phyloP scores from a whole-genome alignment of 768 basidiomycete species.

The Leccinum boreale region DNA sequence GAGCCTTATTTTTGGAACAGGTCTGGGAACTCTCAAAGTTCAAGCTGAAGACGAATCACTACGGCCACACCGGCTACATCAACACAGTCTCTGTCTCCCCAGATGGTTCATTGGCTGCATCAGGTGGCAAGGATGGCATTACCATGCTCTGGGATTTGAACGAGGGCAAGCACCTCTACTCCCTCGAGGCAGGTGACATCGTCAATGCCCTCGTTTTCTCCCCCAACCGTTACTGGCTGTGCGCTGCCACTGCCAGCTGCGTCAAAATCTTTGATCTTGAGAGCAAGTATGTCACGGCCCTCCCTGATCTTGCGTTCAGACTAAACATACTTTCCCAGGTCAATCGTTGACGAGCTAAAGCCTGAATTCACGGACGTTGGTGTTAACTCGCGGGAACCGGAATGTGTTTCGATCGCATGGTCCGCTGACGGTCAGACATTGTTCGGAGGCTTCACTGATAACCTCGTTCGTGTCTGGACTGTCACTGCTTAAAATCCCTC shows the following conservation, averaged over 20 bases:
- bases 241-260: slow-evolving; percentile 94
- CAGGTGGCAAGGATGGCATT: slow-evolving; percentile 99
- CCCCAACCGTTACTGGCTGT: slow-evolving; percentile 99
- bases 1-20: slow-evolving; percentile 47
- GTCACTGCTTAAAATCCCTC: slow-evolving; percentile 50
- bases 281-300: slow-evolving; percentile 75
- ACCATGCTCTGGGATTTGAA: slow-evolving; percentile 99
- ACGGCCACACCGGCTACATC: slow-evolving; percentile 99
- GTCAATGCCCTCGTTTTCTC: slow-evolving; percentile 99
- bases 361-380: slow-evolving; percentile 83
- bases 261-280: slow-evolving; percentile 99
- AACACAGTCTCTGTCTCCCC: slow-evolving; percentile 98
- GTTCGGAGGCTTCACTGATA: slow-evolving; percentile 96
- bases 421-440: slow-evolving; percentile 97
- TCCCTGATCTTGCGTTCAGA: background rate
- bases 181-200: slow-evolving; percentile 95
- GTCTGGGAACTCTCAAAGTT: slow-evolving; percentile 99
- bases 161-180: slow-evolving; percentile 99
- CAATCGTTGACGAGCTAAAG: slow-evolving; percentile 98
- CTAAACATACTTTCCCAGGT: slow-evolving; percentile 43
- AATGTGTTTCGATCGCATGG: slow-evolving; percentile 98
- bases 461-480: slow-evolving; percentile 90
- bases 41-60: slow-evolving; percentile 99
- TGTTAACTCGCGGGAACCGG: slow-evolving; percentile 72
- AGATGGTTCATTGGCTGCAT: slow-evolving; percentile 97